These are phyloP conservation scores for Colletotrichum tropicale DNA, from an alignment of 2,329 filamentous ascomycete species.

Conservation along the genomic window DNA sequence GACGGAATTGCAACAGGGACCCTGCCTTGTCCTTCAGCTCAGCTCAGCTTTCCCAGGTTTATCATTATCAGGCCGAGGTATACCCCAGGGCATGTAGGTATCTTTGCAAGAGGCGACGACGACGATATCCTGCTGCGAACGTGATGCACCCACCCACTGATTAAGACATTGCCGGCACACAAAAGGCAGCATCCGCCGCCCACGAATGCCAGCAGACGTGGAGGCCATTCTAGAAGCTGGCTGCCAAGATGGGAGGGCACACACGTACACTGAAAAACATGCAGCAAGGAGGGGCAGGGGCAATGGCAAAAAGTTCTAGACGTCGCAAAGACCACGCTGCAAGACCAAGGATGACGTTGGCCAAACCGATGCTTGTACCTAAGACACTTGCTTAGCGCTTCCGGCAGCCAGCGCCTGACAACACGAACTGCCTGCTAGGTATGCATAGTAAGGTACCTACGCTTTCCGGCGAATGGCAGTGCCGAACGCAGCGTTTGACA, in stretches of 20 bases:
- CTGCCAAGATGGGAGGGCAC: neutral
- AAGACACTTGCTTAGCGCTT: neutral
- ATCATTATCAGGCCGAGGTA: neutral
- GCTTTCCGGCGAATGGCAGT: neutral
- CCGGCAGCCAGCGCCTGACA: slow-evolving; percentile 4
- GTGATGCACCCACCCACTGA: neutral
- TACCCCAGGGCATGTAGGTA: neutral
- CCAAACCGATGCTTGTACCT: neutral
- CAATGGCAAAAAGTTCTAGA: neutral
- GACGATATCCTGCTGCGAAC: neutral
- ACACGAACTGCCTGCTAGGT: neutral
- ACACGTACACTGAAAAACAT: neutral
- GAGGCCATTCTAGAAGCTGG: neutral
- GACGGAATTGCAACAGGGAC: neutral
- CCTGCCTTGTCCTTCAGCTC: neutral
- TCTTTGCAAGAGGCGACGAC: neutral
- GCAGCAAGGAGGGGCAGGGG: neutral
- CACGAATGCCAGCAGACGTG: neutral
- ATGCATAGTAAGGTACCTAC: neutral
- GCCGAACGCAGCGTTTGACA: neutral
- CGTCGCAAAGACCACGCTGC: neutral
- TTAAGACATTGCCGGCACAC: neutral
- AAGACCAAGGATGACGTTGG: neutral
- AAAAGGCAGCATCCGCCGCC: neutral
- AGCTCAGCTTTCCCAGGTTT: neutral